Conservation (phyloP, 164 flowering plant genomes). For the Sedum album region DNA sequence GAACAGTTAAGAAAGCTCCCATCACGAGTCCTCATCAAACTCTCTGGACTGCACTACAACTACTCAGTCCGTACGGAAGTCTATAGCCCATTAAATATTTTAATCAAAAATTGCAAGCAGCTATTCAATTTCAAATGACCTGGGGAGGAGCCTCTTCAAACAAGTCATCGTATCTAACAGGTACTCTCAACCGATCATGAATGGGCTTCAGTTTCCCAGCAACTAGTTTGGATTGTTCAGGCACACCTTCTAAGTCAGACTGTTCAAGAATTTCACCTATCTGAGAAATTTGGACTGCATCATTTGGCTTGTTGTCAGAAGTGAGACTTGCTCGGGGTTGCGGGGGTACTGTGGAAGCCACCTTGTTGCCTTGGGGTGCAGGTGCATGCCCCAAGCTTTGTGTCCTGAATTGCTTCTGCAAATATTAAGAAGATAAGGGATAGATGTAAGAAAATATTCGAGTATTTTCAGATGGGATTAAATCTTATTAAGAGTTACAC, state of each 20-base stretch:
- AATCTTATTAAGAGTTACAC: background rate
- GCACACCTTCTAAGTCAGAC: background rate
- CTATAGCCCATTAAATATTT: no score
- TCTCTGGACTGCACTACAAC: no score
- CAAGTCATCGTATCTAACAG: slow-evolving; percentile 65
- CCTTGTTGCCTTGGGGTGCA: slow-evolving; percentile 10
- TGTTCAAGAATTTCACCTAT: background rate
- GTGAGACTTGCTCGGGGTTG: slow-evolving; percentile 12
- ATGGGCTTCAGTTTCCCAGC: slow-evolving; percentile 34
- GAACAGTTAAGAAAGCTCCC: no score
- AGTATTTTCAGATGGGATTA: background rate
- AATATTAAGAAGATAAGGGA: background rate
- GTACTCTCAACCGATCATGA: slow-evolving; percentile 57
- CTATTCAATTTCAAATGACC: background rate
- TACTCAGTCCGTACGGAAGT: no score
- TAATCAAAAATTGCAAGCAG: background rate
- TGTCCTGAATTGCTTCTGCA: slow-evolving; percentile 77
- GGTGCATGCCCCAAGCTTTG: slow-evolving; percentile 21
- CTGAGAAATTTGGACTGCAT: slow-evolving; percentile 15
- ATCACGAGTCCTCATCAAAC: no score
- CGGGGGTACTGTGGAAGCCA: slow-evolving; percentile 12
- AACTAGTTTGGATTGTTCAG: slow-evolving; percentile 13
- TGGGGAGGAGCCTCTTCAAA: slow-evolving; percentile 26
- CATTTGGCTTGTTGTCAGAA: slow-evolving; percentile 12
- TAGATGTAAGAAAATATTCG: background rate